Evolutionary conservation across 2,329 filamentous ascomycete genomes (phyloP), one percentile per base, ranked within the genome.

Genomic region (Parastagonospora nodorum): DNA sequence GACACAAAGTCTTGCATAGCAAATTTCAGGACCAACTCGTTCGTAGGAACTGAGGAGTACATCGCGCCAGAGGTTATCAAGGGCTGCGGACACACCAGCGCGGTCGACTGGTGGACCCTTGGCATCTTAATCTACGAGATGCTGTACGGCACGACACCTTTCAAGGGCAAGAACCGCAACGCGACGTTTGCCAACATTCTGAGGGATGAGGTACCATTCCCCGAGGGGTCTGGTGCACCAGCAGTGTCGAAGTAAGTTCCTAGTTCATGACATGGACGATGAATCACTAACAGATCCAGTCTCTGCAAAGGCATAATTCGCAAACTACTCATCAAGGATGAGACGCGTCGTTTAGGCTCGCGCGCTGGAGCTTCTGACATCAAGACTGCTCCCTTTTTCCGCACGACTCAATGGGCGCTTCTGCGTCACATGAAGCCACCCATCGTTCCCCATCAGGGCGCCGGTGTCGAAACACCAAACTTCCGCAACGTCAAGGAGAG

Each of bases 31-130:
- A 99, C 94, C 14, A 99, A 99, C 71, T 97, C 92, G 0, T 99
- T 99, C 72, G 94, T 99, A 36, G 94, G 94, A 14, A 99, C 94
- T 0, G 94, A 99, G 74, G 94, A 99, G 74, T 99, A 99, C 74
- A 99, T 99, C 69, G 94, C 94, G 1, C 94, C 94, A 2, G 94
- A 99, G 75, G 94, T 99, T 31, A 99, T 99, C 73, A 97, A 97
- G 77, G 94, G 94, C 33, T 97, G 93, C 69, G 94, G 94, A 19
- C 94, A 99, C 76, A 99, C 94, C 7, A 97, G 93, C 71, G 94
- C 94, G 11, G 94, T 99, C 11, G 94, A 99, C 74, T 99, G 94
- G 94, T 99, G 94, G 94, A 99, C 94, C 0, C 77, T 99, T 45
- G 94, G 94, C 15, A 97, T 99, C 61, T 77, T 99, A 68, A 92